Evolutionary conservation across 208 protist species (phyloP), one percentile per base, ranked within the genome.

Genomic region (Crithidia mellificae): DNA sequence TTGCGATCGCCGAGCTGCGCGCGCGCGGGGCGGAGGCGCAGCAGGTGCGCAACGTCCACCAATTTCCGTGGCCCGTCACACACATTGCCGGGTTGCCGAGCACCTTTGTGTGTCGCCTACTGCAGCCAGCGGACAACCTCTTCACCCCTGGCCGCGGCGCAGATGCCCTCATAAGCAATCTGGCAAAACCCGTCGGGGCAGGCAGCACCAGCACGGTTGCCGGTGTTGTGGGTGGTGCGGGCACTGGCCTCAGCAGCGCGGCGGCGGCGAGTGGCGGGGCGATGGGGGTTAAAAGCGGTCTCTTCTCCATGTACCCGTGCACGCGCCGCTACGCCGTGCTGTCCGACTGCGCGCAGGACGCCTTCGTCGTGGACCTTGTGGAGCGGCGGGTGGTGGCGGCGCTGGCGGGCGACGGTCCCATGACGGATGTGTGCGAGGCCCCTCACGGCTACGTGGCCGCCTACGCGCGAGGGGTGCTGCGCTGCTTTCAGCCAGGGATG

Each of bases 361-460:
- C 61, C 46, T 88, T 86, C 59, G 44, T 91, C 8, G 80, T 94
- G 19, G 85, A 94, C 62, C 66, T 94, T 9, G 57, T 82, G 7
- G 55, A 53, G 41, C 76, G 74, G 6, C 57, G 73, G 39, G 79
- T 83, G 29, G 82, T 90, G 7, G 82, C 77, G 7, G 52, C 70
- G 6, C 25, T 88, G 57, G 25, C 62, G 8, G 77, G 76, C 4
- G 61, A 80, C 20, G 87, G 84, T 0, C 77, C 87, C 6, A 84
- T 93, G 81, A 85, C 80, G 24, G 68, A 72, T n/a, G 77, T 85
- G 1, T 87, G 87, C 75, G 68, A 71, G 43, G 78, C 75, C 2
- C 68, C 71, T 20, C 66, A 71, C 72, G 72, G 64, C 53, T 79
- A 80, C 59, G 66, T 90, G 7, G 51, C 67, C 20, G 62, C 49